phyloP scores from a whole-genome alignment of 1,284 basidiomycete species.

The Ceratobasidium sp. region DNA sequence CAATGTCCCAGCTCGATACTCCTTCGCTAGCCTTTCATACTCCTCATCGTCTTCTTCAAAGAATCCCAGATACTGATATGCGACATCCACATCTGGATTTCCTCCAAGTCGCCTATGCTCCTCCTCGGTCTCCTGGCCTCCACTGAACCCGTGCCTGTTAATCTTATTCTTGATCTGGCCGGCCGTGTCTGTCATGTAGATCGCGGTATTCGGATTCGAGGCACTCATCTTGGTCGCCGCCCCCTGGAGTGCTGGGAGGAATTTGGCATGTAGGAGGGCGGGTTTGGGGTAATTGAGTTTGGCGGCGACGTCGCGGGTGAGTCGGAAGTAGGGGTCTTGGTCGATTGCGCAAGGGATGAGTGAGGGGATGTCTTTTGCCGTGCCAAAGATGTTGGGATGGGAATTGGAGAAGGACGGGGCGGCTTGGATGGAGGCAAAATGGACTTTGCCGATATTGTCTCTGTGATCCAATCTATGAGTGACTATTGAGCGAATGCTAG shows the following conservation, averaged over 20 bases:
- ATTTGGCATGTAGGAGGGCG: conserved; percentile 92
- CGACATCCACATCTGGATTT: conserved; percentile 95
- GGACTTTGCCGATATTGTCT: conserved; percentile 98
- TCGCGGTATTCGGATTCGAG: conserved; percentile 88
- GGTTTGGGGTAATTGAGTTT: conserved; percentile 98
- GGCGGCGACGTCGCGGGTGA: conserved; percentile 94
- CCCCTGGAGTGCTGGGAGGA: conserved; percentile 98
- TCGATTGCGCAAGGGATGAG: conserved; percentile 99
- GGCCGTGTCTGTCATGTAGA: conserved; percentile 95
- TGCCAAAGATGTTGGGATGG: conserved; percentile 98
- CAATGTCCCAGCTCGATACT: conserved; percentile 90
- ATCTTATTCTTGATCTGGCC: conserved; percentile 99
- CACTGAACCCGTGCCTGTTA: conserved; percentile 92
- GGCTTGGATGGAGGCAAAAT: conserved; percentile 98
- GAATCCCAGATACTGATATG: conserved; percentile 97
- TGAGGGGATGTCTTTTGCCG: conserved; percentile 85
- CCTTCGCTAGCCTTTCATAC: conserved; percentile 84
- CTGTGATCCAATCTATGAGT: conserved; percentile 60
- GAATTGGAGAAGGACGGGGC: conserved; percentile 98
- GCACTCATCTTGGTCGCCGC: conserved; percentile 99
- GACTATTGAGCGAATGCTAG: neutral
- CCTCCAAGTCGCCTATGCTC: conserved; percentile 92
- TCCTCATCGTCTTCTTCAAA: conserved; percentile 96
- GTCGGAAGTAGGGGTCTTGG: conserved; percentile 96
- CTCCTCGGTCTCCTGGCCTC: conserved; percentile 92